Base-by-base conservation (phyloP, 2,329 filamentous ascomycete species). In the Cladosporium velox region DNA sequence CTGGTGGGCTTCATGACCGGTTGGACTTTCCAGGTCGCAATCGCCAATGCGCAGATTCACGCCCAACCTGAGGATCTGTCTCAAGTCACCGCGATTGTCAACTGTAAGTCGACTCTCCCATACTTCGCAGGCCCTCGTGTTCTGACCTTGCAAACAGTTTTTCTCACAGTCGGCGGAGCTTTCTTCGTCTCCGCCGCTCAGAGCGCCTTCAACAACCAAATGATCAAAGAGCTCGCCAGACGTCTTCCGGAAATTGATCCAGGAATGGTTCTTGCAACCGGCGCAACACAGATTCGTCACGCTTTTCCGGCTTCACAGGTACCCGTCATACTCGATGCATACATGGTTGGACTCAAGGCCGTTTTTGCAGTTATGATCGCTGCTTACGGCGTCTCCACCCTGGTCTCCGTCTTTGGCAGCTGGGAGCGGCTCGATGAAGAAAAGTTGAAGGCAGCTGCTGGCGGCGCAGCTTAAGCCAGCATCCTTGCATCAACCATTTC, bases 171-270 rank as follows among this genome's bases (percentile, higher is more conserved):
- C 24, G 24, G 24, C 24, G 24, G 24, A 24, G 24, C 24, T 24
- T 24, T 24, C 77, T 87, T 87, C 70, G 85, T 91, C 58, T 84
- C 86, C 6, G 85, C 90, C 11, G 85, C 86, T 8, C 87, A 91
- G 74, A 86, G 88, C 24, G 82, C 90, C 55, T 91, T 91, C 79
- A 84, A 87, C 68, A 90, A 90, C 72, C 86, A 84, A 0, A 79
- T 91, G 21, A 78, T 87, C 55, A 75, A 81, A 3, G 80, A 84
- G 41, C 79, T 92, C 3, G 77, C 78, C 0, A 77, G 76, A 41
- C 75, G 79, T 47, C 81, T 78, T 1, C 77, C 78, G 0, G 73
- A 71, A 1, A 70, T 83, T 21, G 73, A 82, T 69, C 8, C 55
- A 72, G 3, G 26, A 32, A 32, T 32, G 51, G 51, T 34, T 12